Evolutionary conservation across 371 early-diverging fungal genomes (phyloP), one percentile per base, ranked within the genome.

Genomic region (Choanephora cucurbitarum): DNA sequence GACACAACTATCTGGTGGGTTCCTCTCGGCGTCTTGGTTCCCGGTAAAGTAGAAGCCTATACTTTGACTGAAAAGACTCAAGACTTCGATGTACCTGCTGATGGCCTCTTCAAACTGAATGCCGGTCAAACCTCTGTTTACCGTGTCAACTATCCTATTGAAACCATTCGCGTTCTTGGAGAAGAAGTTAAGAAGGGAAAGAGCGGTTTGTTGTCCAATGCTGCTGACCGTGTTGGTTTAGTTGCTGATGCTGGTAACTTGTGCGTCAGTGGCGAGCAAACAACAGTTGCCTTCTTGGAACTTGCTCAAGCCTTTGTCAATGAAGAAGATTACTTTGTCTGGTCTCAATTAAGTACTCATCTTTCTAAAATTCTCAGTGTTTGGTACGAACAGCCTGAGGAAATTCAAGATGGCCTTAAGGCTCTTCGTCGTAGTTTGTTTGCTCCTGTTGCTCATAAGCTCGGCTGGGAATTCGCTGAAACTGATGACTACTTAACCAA

Each of bases 221-320:
- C 84, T 0, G 60, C 76, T 43, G 91, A 91, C 57, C 79, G 86
- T 21, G 80, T 91, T 50, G 91, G 91, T 46, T 68, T 91, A 19
- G 58, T 91, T 60, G 79, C 86, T 15, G 91, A 91, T 75, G 60
- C 81, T 48, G 82, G 79, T 33, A 80, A 77, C 32, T 56, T 81
- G 52, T 69, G 79, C 62, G 82, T 75, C 41, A 81, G 84, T 64
- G 86, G 86, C 24, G 72, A 82, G 19, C 76, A 78, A 53, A 68
- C 59, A 15, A 84, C 84, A 1, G 70, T 75, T 56, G 79, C 82
- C 7, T 74, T 83, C 33, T 65, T 88, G 62, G 82, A 75, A 28
- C 59, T 80, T 21, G 77, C 77, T 28, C 68, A 75, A 51, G 72
- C 75, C 3, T 81, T 75, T 67, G 62, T 59, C 9, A 64, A 73